Conservation (phyloP, 2,329 filamentous ascomycete species). For the Teratosphaeria zuluensis region DNA sequence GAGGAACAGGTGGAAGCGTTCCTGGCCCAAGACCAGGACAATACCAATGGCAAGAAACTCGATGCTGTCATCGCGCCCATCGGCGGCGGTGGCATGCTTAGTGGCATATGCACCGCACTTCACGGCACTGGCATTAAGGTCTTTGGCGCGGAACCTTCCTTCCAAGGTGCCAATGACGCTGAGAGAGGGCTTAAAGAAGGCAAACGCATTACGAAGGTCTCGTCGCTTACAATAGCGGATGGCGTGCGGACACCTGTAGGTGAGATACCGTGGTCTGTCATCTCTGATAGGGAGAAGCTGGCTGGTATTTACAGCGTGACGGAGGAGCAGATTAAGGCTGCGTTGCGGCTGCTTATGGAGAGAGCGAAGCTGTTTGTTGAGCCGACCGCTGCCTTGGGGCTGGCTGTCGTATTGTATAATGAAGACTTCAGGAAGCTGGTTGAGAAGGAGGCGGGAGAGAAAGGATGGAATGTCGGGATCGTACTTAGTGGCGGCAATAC, state of each 20-base stretch:
- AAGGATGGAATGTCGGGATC: constrained; percentile 62
- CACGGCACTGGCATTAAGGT: constrained; percentile 62
- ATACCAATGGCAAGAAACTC: constrained; percentile 21
- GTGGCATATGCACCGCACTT: constrained; percentile 69
- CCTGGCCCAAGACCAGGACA: constrained; percentile 29
- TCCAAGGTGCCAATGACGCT: constrained; percentile 76
- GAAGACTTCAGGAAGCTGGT: constrained; percentile 70
- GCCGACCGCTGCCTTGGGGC: constrained; percentile 72
- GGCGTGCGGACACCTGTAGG: constrained; percentile 80
- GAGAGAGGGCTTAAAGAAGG: constrained; percentile 58
- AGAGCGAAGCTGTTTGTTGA: constrained; percentile 85
- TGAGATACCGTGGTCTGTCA: constrained; percentile 62
- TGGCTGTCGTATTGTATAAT: constrained; percentile 76
- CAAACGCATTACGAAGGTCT: constrained; percentile 56
- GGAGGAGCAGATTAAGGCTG: constrained; percentile 70
- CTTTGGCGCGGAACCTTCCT: constrained; percentile 78
- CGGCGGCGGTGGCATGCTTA: constrained; percentile 81
- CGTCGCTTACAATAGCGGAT: constrained; percentile 75
- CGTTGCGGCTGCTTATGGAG: constrained; percentile 72
- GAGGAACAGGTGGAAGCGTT: constrained; percentile 59
- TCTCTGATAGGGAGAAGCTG: constrained; percentile 63
- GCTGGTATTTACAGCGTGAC: constrained; percentile 61
- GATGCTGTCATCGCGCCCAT: constrained; percentile 64
- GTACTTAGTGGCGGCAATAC: constrained; percentile 58
- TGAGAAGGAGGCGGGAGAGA: constrained; percentile 57